A percentile compares a stretch with the other conserved stretches of the same genome.
These are phyloP conservation scores for Ceratocystis diversiconidia DNA, from an alignment of 2,329 filamentous ascomycete species.

Conservation along the genomic window DNA sequence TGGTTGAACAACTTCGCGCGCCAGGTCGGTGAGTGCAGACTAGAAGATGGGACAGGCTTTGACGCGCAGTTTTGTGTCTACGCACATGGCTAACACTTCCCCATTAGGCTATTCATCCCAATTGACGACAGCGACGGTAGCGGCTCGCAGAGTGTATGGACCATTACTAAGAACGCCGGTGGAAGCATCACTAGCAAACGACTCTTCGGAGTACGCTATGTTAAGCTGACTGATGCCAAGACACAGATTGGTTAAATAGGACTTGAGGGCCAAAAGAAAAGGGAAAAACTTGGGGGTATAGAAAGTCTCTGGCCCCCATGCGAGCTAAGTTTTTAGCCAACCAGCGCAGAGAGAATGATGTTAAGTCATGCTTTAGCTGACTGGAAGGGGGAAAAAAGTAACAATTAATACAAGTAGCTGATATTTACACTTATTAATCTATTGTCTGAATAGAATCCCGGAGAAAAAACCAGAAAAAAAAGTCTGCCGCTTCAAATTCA, in stretches of 20 bases:
- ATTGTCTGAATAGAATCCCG: background rate
- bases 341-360: background rate
- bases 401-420: background rate
- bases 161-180: slow-evolving; percentile 55
- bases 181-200: slow-evolving; percentile 42
- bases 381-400: background rate
- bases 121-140: slow-evolving; percentile 41
- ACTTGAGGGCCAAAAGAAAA: background rate
- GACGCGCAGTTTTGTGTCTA: background rate
- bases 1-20: slow-evolving; percentile 62
- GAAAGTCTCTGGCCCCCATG: background rate
- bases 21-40: slow-evolving; percentile 47
- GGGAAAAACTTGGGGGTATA: background rate
- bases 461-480: background rate
- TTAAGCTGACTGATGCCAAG: slow-evolving; percentile 60
- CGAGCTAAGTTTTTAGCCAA: background rate
- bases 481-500: background rate
- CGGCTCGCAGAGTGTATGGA: slow-evolving; percentile 52
- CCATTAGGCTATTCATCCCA: slow-evolving; percentile 56
- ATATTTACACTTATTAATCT: background rate
- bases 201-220: slow-evolving; percentile 60
- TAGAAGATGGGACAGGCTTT: slow-evolving; percentile 15
- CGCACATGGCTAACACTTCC: background rate
- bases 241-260: slow-evolving; percentile 6
- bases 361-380: background rate